Conservation (phyloP, 2,329 filamentous ascomycete species). For the Cryoendolithus antarcticus region DNA sequence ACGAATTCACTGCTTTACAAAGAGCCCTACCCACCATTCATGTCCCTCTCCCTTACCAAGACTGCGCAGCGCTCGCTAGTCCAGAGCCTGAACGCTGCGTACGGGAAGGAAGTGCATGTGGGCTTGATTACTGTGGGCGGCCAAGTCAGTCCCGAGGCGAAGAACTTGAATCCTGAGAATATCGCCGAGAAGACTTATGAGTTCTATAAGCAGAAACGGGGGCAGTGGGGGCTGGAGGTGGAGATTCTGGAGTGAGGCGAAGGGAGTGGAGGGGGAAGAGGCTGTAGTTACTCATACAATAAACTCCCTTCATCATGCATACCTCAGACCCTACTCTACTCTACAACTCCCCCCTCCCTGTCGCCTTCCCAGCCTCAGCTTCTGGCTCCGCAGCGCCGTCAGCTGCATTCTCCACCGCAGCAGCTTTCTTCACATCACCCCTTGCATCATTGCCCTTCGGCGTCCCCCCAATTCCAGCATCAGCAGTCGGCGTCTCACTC, state of each 20-base stretch:
- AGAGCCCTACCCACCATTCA: conserved; percentile 34
- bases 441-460: conserved; percentile 34
- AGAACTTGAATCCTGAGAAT: conserved; percentile 31
- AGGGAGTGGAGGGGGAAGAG: neutral
- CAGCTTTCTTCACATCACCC: conserved; percentile 23
- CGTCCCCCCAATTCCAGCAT: conserved; percentile 26
- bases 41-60: conserved; percentile 40
- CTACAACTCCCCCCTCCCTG: conserved; percentile 11
- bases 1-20: conserved; percentile 38
- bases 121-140: conserved; percentile 37
- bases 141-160: conserved; percentile 28
- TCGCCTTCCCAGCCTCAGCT: conserved; percentile 7
- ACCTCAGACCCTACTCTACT: neutral
- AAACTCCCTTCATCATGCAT: too few relatives aligned
- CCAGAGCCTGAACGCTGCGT: conserved; percentile 31
- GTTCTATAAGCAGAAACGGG: conserved; percentile 30
- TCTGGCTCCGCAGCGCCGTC: conserved; percentile 9
- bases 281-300: too few relatives aligned
- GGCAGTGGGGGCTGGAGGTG: conserved; percentile 28
- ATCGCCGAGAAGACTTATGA: conserved; percentile 35
- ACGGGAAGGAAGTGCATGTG: conserved; percentile 33
- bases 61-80: conserved; percentile 40
- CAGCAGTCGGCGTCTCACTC: conserved; percentile 26
- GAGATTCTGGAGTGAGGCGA: conserved; percentile 20
- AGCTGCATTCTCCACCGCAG: conserved; percentile 1